A percentile compares a stretch with the other conserved stretches of the same genome.
Evolutionary conservation across 2,329 filamentous ascomycete genomes (phyloP).

Genomic region (Botrytis fabae): DNA sequence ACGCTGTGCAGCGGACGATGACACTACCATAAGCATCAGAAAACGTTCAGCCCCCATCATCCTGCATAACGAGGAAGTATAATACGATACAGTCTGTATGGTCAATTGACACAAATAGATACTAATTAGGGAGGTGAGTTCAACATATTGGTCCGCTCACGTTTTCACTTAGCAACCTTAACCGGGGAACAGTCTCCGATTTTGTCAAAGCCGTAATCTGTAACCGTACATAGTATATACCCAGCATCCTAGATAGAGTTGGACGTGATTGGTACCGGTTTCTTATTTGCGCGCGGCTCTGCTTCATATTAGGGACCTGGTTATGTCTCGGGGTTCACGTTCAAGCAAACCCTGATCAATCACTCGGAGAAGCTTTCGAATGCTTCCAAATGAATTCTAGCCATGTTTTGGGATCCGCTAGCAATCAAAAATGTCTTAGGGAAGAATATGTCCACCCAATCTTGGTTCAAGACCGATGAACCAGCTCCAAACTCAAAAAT

Average conservation of each 20-base stretch:
- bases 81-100: background rate
- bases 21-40: constrained; percentile 15
- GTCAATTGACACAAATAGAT: constrained; percentile 10
- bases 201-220: background rate
- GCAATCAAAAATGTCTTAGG: constrained; percentile 14
- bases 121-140: constrained; percentile 1
- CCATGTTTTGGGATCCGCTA: constrained; percentile 6
- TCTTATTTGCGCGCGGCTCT: constrained; percentile 19
- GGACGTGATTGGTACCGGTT: background rate
- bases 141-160: constrained; percentile 3
- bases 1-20: constrained; percentile 16
- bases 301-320: constrained; percentile 1
- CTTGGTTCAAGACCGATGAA: background rate
- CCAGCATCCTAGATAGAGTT: background rate
- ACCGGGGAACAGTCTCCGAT: background rate
- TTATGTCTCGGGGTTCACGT: constrained; percentile 13
- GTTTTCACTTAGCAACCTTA: background rate
- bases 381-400: constrained; percentile 9
- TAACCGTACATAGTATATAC: background rate
- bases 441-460: constrained; percentile 3
- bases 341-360: background rate
- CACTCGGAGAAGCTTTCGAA: constrained; percentile 9
- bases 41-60: constrained; percentile 5
- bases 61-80: background rate
- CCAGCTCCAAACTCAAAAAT: background rate